These are phyloP conservation scores for Suillus ampliporus DNA, from an alignment of 768 basidiomycete genomes.

Conservation along the genomic window DNA sequence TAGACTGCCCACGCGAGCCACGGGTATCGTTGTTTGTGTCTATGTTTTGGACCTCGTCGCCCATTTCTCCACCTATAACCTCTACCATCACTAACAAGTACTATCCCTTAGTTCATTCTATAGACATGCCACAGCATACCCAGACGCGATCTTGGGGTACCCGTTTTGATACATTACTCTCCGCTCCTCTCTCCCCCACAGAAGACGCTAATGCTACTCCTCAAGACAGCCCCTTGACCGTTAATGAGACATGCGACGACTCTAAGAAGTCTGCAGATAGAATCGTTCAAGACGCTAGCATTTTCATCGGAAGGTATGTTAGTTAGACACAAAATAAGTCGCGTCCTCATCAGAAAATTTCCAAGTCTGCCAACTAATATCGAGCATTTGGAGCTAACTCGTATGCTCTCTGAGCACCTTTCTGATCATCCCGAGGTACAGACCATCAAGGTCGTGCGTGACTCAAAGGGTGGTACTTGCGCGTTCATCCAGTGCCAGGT, in stretches of 20 bases:
- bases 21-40: neutral
- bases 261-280: slow-evolving; percentile 46
- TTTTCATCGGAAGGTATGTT: slow-evolving; percentile 82
- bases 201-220: slow-evolving; percentile 20
- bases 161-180: slow-evolving; percentile 68
- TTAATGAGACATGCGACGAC: slow-evolving; percentile 19
- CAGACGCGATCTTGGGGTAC: slow-evolving; percentile 68
- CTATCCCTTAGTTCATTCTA: slow-evolving; percentile 25
- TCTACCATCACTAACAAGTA: slow-evolving; percentile 13
- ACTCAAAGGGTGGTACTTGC: slow-evolving; percentile 78
- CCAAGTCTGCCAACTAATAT: slow-evolving; percentile 72
- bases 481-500: slow-evolving; percentile 90
- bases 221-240: slow-evolving; percentile 16
- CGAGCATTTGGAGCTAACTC: slow-evolving; percentile 65
- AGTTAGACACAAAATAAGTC: neutral
- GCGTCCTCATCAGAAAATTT: slow-evolving; percentile 18
- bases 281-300: slow-evolving; percentile 74
- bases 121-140: slow-evolving; percentile 52
- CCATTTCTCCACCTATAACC: neutral
- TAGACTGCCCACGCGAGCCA: neutral
- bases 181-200: slow-evolving; percentile 53
- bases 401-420: slow-evolving; percentile 68
- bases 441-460: slow-evolving; percentile 72
- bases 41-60: neutral
- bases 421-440: slow-evolving; percentile 68